phyloP scores from a whole-genome alignment of 1,284 basidiomycete species.

The Schizophyllum amplum region DNA sequence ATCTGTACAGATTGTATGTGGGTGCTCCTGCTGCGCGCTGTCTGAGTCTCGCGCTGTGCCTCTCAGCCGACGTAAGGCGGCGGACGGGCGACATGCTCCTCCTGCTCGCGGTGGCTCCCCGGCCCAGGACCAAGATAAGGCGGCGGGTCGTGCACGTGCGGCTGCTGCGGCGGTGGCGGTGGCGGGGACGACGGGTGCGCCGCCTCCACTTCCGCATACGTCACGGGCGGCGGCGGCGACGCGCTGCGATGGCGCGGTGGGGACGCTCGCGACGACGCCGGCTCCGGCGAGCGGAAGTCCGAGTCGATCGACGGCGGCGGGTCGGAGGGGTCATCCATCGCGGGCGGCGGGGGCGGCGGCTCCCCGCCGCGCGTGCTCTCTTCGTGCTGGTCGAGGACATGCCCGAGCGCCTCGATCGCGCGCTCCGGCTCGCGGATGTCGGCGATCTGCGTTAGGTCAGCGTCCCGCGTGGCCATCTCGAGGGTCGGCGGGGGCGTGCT shows the following conservation, averaged over 20 bases:
- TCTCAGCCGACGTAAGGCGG: conserved; percentile 48
- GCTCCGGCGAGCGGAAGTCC: conserved; percentile 57
- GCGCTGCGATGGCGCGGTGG: too few relatives aligned
- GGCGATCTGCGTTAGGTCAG: conserved; percentile 57
- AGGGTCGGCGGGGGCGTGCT: conserved; percentile 62
- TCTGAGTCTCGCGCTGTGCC: too few relatives aligned
- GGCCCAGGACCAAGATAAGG: conserved; percentile 52
- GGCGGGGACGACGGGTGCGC: conserved; percentile 20
- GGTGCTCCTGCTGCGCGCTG: too few relatives aligned
- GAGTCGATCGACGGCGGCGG: conserved; percentile 71
- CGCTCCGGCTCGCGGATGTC: conserved; percentile 44
- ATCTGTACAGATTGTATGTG: too few relatives aligned
- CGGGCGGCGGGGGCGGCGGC: conserved; percentile 65
- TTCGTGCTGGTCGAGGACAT: conserved; percentile 47
- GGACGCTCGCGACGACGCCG: conserved; percentile 29
- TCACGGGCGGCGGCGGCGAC: conserved; percentile 23
- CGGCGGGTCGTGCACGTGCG: conserved; percentile 45
- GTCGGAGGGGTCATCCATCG: conserved; percentile 80
- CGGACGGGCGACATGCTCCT: conserved; percentile 40
- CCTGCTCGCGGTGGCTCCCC: conserved; percentile 31
- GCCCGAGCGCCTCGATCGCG: conserved; percentile 48
- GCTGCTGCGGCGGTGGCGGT: conserved; percentile 23
- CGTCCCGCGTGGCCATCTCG: conserved; percentile 60
- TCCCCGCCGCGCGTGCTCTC: conserved; percentile 28
- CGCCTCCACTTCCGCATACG: conserved; percentile 25